A percentile compares a stretch with the other conserved stretches of the same genome.
Conservation (phyloP, 805 yeast genomes). For the Candida ficus region DNA sequence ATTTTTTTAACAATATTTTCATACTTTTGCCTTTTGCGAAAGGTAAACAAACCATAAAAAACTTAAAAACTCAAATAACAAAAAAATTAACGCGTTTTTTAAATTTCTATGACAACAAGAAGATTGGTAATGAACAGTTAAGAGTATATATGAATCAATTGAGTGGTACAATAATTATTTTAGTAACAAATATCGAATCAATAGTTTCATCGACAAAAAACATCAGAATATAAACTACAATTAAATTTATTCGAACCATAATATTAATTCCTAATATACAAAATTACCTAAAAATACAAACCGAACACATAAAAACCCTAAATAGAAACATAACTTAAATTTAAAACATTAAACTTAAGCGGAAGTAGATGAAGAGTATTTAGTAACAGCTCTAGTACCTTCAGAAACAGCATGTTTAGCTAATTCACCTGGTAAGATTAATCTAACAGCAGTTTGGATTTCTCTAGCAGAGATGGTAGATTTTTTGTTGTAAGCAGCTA, state of each 20-base stretch:
- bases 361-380: conserved; percentile 69
- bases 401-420: conserved; percentile 98
- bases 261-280: conserved; percentile 27
- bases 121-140: no score
- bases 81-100: no score
- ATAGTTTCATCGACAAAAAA: no score
- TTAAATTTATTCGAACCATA: conserved; percentile 20
- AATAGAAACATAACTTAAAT: conserved; percentile 14
- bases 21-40: no score
- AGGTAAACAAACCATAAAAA: no score
- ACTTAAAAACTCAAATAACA: no score
- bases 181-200: no score
- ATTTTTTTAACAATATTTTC: no score
- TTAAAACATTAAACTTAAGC: conserved; percentile 26
- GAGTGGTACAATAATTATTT: no score
- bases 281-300: conserved; percentile 21
- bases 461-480: conserved; percentile 97
- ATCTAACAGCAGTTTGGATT: conserved; percentile 97
- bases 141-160: no score
- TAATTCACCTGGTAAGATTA: conserved; percentile 96
- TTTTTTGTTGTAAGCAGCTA: conserved; percentile 98
- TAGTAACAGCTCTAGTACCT: conserved; percentile 98
- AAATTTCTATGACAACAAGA: no score
- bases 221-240: neutral
- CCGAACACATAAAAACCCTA: conserved; percentile 26